Evolutionary conservation across 2,329 filamentous ascomycete species (phyloP).

Genomic region (Cladorrhinum sp.): DNA sequence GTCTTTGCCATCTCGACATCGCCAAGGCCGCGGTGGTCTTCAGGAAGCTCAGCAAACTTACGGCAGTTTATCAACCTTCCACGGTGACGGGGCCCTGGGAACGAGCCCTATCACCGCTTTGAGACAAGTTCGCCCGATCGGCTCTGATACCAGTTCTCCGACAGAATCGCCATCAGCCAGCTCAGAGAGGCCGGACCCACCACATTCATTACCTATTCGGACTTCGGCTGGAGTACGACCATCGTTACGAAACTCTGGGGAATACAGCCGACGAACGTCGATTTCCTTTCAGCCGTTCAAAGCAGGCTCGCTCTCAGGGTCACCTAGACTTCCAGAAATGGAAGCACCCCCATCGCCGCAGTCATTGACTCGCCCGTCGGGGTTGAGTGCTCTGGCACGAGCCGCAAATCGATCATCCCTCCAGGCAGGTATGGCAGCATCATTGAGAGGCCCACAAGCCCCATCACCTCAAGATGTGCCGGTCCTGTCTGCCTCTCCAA

Average conservation of each 20-base stretch:
- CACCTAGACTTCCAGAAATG: constrained; percentile 57
- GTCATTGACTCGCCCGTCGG: constrained; percentile 48
- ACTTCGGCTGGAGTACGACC: constrained; percentile 34
- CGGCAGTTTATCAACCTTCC: constrained; percentile 85
- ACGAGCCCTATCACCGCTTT: constrained; percentile 85
- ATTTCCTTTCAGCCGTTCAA: constrained; percentile 96
- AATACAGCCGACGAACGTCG: constrained; percentile 67
- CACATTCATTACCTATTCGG: constrained; percentile 53
- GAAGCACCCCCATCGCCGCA: constrained; percentile 56
- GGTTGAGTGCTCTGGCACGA: constrained; percentile 51
- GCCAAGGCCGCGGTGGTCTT: constrained; percentile 41
- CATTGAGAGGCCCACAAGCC: constrained; percentile 63
- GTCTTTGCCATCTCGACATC: constrained; percentile 65
- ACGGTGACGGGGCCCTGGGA: constrained; percentile 72
- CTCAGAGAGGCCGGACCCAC: constrained; percentile 41
- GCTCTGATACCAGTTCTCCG: constrained; percentile 62
- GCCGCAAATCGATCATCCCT: constrained; percentile 69
- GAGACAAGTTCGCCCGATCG: constrained; percentile 61
- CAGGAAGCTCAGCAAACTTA: constrained; percentile 75
- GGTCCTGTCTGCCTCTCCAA: constrained; percentile 72
- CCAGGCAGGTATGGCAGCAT: constrained; percentile 72
- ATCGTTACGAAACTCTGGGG: constrained; percentile 47
- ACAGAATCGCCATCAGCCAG: constrained; percentile 49
- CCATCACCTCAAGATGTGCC: constrained; percentile 66
- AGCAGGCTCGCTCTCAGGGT: constrained; percentile 88